These are phyloP conservation scores for Euphorbia celastroides DNA, from an alignment of 441 rosid species.

Conservation along the genomic window DNA sequence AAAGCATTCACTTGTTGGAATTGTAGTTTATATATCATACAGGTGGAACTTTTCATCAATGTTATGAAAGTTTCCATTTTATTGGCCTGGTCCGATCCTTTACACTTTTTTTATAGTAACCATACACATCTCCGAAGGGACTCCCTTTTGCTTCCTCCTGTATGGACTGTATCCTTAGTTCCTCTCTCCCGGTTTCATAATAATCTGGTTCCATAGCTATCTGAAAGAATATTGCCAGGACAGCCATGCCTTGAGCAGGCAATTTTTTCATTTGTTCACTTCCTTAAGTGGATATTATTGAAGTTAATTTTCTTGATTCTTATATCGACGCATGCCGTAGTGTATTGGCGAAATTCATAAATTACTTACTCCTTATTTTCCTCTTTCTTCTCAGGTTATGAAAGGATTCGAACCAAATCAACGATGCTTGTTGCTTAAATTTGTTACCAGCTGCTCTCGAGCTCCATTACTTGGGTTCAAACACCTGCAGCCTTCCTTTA, in stretches of 20 bases:
- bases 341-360: constrained; percentile 4
- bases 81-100: background rate
- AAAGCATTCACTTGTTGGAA: background rate
- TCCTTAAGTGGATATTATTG: background rate
- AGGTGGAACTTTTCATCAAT: background rate
- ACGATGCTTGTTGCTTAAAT: constrained; percentile 91
- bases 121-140: background rate
- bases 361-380: background rate
- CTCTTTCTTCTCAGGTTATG: constrained; percentile 52
- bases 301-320: background rate
- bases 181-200: background rate
- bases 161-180: background rate
- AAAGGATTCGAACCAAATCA: constrained; percentile 85
- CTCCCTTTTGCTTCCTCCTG: constrained; percentile 10
- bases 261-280: background rate
- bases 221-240: background rate
- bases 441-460: constrained; percentile 97
- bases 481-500: constrained; percentile 91
- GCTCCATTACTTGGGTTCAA: constrained; percentile 97
- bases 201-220: background rate
- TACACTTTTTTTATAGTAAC: background rate
- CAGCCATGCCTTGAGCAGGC: background rate
- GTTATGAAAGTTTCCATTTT: background rate
- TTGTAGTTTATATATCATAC: background rate
- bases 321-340: background rate